Conservation (phyloP, 75 land plant genomes). For the Pseudotsuga menziesii region DNA sequence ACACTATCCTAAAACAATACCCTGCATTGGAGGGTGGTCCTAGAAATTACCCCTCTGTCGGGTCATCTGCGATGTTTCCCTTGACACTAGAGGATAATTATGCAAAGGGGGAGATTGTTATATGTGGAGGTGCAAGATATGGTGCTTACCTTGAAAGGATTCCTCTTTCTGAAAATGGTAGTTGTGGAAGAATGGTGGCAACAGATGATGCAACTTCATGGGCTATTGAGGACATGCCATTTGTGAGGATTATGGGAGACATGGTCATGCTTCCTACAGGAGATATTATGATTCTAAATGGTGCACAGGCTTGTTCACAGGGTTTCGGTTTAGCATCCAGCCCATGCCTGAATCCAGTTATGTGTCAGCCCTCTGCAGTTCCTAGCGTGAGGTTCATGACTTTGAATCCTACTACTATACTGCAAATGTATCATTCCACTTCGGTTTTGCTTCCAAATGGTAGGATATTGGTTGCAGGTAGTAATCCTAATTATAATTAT, state of each 20-base stretch:
- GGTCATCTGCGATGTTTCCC: conserved; percentile 68
- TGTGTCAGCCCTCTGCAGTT: conserved; percentile 58
- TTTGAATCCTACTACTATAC: conserved; percentile 45
- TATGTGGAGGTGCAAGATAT: conserved; percentile 71
- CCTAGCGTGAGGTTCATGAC: conserved; percentile 57
- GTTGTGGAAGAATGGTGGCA: conserved; percentile 66
- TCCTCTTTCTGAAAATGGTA: conserved; percentile 35
- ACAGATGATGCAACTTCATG: conserved; percentile 46
- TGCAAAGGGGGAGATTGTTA: conserved; percentile 43
- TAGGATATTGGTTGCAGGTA: conserved; percentile 63
- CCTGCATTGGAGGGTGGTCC: conserved; percentile 61
- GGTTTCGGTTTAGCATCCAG: conserved; percentile 59
- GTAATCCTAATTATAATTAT: conserved; percentile 65
- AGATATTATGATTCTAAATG: conserved; percentile 70
- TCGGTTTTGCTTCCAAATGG: conserved; percentile 76
- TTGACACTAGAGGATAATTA: conserved; percentile 27
- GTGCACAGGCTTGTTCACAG: conserved; percentile 64
- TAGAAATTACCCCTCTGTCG: conserved; percentile 69
- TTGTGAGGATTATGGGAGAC: conserved; percentile 74
- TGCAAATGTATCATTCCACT: conserved; percentile 84
- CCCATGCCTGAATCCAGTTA: conserved; percentile 61
- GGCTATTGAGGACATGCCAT: conserved; percentile 80
- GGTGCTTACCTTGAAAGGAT: conserved; percentile 50
- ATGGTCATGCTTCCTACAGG: conserved; percentile 77
- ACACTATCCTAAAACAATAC: conserved; percentile 26